Base-by-base conservation (phyloP, 1,139 yeast species). In the Yarrowia galli region DNA sequence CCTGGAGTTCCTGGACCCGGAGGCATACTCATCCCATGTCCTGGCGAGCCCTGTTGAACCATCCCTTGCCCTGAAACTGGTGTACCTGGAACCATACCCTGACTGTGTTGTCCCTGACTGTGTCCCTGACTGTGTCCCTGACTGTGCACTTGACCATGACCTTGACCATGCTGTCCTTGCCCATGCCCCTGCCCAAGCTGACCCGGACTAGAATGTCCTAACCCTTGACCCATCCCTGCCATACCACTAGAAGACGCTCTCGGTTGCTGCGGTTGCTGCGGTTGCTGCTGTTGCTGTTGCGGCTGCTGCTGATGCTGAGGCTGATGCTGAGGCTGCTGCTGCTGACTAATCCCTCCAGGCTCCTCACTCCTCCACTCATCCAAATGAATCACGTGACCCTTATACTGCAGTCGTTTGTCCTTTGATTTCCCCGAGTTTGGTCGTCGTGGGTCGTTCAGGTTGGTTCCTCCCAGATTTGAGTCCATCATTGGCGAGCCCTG, bases 371-470 rank as follows among this genome's bases (percentile, higher is more conserved):
- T 13, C 28, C 38, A 58, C 64, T 43, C 64, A 32, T 58, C 64
- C 32, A 58, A n/a, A 9, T 58, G 49, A 13, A 58, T 58, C 42
- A 58, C 64, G 64, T 58, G 64, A 32, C 64, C 64, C 64, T 58
- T 58, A 13, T 58, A 58, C 12, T 58, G 51, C n/a, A 58, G 20
- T 32, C 64, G 40, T n/a, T 58, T 43, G 42, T 42, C 64, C 49
- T 56, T 56, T 1, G 64, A 28, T 38, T 58, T 56, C 5, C 64
- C 64, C 5, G 64, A 13, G n/a, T 43, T 58, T 0, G 64, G 64
- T 16, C 64, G 12, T 1, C 64, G 13, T 0, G 64, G 64, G 51
- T 58, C 64, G 51, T 58, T 58, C 3, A 58, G 64, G 6, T 43
- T 42, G 9, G 64, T 22, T 1, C 48, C 64, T 9, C 18, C 28